Evolutionary conservation across 768 basidiomycete genomes (phyloP), one percentile per base, ranked within the genome.

Genomic region (Lactarius tabidus): DNA sequence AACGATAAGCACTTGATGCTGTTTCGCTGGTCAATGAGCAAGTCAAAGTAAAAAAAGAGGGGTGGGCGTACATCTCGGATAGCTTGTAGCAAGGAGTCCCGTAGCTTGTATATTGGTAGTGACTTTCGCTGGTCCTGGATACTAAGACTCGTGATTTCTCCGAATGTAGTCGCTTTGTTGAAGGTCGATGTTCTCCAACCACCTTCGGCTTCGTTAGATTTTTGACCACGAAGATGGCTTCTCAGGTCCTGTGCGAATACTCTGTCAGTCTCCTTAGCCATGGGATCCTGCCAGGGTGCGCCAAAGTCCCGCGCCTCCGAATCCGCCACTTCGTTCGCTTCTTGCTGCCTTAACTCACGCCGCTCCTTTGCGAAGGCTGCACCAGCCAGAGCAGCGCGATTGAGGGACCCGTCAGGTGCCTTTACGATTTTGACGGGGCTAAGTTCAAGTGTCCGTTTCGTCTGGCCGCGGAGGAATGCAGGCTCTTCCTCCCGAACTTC

Each of bases 351-450:
- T 57, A 98, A 76, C 75, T 99, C 97, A 52, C 95, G 84, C 60
- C 97, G 85, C 76, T 99, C 97, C 75, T 97, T 97, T 15, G 96
- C 93, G 3, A 98, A 79, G 2, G 95, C 88, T 28, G 95, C 94
- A 26, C 96, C 95, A 1, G 93, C 91, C 43, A 98, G 82, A 6
- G 97, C 97, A 23, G 97, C 95, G 66, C 97, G 83, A 71, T 99
- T 99, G 64, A 99, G 75, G 7, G 95, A 95, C 23, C 97, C 97
- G 77, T 99, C 97, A 0, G 97, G 97, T 26, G 97, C 97, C 74
- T 98, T 98, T 73, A 99, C 91, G 67, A 99, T 91, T 77, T 98
- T 98, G 70, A 98, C 94, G 0, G 97, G 97, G 73, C 93, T 95
- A 38, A 99, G 84, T 67, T 98, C 94, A 28, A 98, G 83, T 1